A percentile compares a stretch with the other conserved stretches of the same genome.
phyloP scores from a whole-genome alignment of 768 basidiomycete species.

The Leccinum obscurum region DNA sequence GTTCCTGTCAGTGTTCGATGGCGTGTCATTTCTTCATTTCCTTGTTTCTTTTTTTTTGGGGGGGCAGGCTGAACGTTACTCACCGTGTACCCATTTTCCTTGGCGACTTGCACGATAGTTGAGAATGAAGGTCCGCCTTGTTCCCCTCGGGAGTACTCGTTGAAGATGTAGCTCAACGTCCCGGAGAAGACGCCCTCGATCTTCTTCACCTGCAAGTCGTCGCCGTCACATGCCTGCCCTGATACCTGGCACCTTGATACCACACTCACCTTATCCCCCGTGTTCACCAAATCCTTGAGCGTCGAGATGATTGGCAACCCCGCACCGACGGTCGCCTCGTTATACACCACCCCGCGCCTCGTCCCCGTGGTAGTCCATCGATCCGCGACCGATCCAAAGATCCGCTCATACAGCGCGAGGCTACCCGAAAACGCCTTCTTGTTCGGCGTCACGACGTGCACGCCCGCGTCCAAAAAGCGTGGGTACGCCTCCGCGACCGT shows the following conservation, averaged over 20 bases:
- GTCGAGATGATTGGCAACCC: slow-evolving; percentile 92
- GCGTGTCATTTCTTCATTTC: slow-evolving; percentile 27
- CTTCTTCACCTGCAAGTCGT: slow-evolving; percentile 60
- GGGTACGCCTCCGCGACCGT: slow-evolving; percentile 82
- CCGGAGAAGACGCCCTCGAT: slow-evolving; percentile 98
- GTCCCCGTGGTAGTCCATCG: neutral
- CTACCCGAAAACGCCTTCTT: slow-evolving; percentile 92
- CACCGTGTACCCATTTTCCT: slow-evolving; percentile 94
- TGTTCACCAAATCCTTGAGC: slow-evolving; percentile 86
- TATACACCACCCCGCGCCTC: slow-evolving; percentile 61
- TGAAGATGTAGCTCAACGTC: slow-evolving; percentile 99
- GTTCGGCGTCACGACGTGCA: slow-evolving; percentile 93
- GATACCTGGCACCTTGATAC: neutral
- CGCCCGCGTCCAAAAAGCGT: slow-evolving; percentile 68
- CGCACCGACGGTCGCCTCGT: slow-evolving; percentile 94
- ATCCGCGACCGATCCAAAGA: slow-evolving; percentile 47
- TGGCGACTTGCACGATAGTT: slow-evolving; percentile 82
- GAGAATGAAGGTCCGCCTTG: slow-evolving; percentile 78
- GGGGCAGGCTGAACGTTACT: slow-evolving; percentile 11
- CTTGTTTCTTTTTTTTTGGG: neutral
- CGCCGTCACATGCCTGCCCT: neutral
- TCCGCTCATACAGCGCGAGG: slow-evolving; percentile 63
- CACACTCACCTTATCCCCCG: slow-evolving; percentile 79
- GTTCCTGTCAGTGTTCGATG: too few relatives aligned
- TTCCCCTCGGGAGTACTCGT: slow-evolving; percentile 80